These are phyloP conservation scores for Diaporthe vexans DNA, from an alignment of 2,329 filamentous ascomycete genomes.

Conservation along the genomic window DNA sequence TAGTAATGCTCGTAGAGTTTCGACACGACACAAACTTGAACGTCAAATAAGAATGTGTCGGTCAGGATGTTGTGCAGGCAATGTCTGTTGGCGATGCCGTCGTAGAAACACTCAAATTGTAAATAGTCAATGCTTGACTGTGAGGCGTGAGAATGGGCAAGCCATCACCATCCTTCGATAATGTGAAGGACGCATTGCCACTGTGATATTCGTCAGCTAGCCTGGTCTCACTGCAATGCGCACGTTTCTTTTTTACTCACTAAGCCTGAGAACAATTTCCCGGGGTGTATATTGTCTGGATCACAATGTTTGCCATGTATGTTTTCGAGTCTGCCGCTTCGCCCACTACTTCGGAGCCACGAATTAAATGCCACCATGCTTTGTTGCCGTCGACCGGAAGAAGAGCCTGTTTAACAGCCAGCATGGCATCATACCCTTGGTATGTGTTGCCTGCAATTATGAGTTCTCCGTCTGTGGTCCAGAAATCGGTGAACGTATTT, in stretches of 20 bases:
- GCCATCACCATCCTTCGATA: conserved; percentile 34
- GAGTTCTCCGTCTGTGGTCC: conserved; percentile 32
- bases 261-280: conserved; percentile 42
- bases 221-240: neutral
- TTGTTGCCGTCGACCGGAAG: conserved; percentile 41
- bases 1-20: neutral
- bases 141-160: conserved; percentile 39
- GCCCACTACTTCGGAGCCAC: conserved; percentile 35
- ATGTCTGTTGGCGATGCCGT: conserved; percentile 19
- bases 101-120: conserved; percentile 37
- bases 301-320: conserved; percentile 38
- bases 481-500: conserved; percentile 38
- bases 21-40: neutral
- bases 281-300: conserved; percentile 39
- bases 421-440: conserved; percentile 19
- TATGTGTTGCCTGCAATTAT: conserved; percentile 31
- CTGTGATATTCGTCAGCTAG: conserved; percentile 3
- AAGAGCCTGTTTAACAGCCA: conserved; percentile 38
- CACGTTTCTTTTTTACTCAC: conserved; percentile 24
- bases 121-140: conserved; percentile 34
- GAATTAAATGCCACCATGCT: conserved; percentile 41
- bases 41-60: too few relatives aligned
- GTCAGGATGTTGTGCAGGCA: conserved; percentile 18
- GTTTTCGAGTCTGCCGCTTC: conserved; percentile 38
- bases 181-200: conserved; percentile 40